Conservation (phyloP, 768 basidiomycete species). For the Infundibulicybe gibba region DNA sequence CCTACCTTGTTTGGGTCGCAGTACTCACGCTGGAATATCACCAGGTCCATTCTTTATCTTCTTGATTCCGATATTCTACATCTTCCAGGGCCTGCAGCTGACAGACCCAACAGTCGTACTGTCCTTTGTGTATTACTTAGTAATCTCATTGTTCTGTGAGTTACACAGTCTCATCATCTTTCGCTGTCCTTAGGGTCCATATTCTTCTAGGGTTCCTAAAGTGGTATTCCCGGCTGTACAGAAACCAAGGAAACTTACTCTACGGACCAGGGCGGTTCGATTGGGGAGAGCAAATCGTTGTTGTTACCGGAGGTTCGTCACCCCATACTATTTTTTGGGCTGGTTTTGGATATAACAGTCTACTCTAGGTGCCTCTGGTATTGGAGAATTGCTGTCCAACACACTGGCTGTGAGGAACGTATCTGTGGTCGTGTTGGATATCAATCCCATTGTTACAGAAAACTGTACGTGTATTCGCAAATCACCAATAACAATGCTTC, state of each 20-base stretch:
- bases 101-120: constrained; percentile 48
- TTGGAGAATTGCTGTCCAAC: constrained; percentile 86
- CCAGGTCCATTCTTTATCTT: constrained; percentile 82
- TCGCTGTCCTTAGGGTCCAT: background rate
- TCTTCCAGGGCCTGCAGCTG: constrained; percentile 61
- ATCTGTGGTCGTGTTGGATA: constrained; percentile 81
- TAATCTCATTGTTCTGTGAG: constrained; percentile 68
- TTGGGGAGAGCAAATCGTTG: constrained; percentile 87
- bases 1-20: background rate
- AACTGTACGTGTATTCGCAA: constrained; percentile 48
- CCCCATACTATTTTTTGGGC: background rate
- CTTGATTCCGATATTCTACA: constrained; percentile 75
- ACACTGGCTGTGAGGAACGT: constrained; percentile 82
- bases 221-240: constrained; percentile 70
- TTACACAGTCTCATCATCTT: constrained; percentile 5
- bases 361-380: constrained; percentile 73
- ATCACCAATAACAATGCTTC: background rate
- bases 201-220: constrained; percentile 52
- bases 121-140: constrained; percentile 52
- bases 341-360: background rate
- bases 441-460: constrained; percentile 73
- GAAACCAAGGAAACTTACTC: constrained; percentile 68
- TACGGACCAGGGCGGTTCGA: constrained; percentile 60
- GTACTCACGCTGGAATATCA: constrained; percentile 5
- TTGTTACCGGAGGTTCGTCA: constrained; percentile 83